Evolutionary conservation across 2,329 filamentous ascomycete species (phyloP).

Genomic region (Venturia pyrina): DNA sequence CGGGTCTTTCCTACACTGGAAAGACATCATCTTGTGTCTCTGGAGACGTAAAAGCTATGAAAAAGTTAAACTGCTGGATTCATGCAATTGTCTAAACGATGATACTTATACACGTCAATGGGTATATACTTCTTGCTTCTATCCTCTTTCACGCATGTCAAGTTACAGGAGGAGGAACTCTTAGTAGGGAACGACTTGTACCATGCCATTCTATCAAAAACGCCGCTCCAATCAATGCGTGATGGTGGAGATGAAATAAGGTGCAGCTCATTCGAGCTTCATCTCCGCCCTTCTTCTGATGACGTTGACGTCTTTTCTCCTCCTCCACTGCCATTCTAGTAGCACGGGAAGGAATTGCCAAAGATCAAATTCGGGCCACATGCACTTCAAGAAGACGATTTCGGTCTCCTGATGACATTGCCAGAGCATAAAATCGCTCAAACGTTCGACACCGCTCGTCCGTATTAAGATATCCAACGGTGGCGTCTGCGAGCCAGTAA

Average conservation of each 20-base stretch:
- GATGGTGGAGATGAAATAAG: not conserved
- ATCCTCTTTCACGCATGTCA: not conserved
- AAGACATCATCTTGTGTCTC: no score
- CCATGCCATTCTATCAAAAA: not conserved
- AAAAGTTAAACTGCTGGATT: not conserved
- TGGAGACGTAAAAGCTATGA: not conserved
- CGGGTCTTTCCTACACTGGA: no score
- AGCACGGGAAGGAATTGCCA: conserved; percentile 89
- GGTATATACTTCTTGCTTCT: not conserved
- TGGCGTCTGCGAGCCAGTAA: conserved; percentile 66
- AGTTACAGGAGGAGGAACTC: not conserved
- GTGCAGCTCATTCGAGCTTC: not conserved
- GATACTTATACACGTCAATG: not conserved
- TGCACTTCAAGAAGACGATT: conserved; percentile 80
- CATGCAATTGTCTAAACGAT: not conserved
- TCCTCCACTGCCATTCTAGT: conserved; percentile 72
- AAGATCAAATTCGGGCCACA: conserved; percentile 95
- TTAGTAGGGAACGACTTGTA: not conserved
- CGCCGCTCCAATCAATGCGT: not conserved
- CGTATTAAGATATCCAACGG: conserved; percentile 85
- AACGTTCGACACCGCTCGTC: conserved; percentile 82
- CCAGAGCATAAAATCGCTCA: conserved; percentile 99
- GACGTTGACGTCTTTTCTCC: conserved; percentile 9
- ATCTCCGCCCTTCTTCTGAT: not conserved
- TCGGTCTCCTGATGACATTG: conserved; percentile 90